These are phyloP conservation scores for Yamadazyma songkhlaensis DNA, from an alignment of 1,139 yeast genomes.

Conservation along the genomic window DNA sequence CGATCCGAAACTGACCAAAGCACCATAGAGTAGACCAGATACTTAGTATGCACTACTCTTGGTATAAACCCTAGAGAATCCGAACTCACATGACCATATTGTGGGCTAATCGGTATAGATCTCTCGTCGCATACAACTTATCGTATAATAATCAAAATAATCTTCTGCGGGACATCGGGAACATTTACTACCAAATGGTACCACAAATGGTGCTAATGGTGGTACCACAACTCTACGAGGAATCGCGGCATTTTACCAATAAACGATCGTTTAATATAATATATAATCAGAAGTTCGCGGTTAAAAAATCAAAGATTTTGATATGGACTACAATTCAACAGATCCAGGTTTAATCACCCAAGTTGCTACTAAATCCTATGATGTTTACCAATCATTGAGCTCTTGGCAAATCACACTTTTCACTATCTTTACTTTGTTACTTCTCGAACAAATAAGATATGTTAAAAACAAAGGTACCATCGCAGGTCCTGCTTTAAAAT, in stretches of 20 bases:
- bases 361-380: neutral
- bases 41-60: too few species aligned
- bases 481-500: constrained; percentile 83
- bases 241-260: neutral
- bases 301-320: neutral
- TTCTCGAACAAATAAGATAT: constrained; percentile 81
- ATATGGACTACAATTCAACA: constrained; percentile 6
- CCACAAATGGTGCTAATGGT: neutral
- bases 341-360: constrained; percentile 1
- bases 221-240: too few species aligned
- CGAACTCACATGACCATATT: too few species aligned
- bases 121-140: too few species aligned
- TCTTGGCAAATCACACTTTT: constrained; percentile 50
- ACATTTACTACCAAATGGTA: neutral
- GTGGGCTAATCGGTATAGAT: too few species aligned
- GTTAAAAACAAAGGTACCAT: constrained; percentile 77
- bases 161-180: too few species aligned
- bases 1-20: too few species aligned
- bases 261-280: constrained; percentile 6
- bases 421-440: constrained; percentile 47
- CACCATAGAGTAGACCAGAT: too few species aligned
- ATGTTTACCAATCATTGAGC: neutral
- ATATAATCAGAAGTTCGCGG: constrained; percentile 1
- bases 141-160: too few species aligned
- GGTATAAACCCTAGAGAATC: too few species aligned